Evolutionary conservation across 2,329 filamentous ascomycete genomes (phyloP), one percentile per base, ranked within the genome.

Genomic region (Stromatinia cepivora): DNA sequence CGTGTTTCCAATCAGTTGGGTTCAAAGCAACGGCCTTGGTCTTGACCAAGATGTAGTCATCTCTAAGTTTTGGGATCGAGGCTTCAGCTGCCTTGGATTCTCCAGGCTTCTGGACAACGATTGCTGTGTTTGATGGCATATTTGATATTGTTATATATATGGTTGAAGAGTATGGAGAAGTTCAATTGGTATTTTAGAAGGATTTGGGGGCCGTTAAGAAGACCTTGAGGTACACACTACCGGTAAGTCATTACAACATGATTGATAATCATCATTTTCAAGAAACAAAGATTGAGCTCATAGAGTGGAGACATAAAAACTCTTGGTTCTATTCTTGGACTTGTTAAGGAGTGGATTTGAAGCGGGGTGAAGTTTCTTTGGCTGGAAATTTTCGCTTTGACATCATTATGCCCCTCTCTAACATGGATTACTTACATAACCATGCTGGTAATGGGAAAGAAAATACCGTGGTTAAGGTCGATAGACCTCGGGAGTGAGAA

Each of bases 1-100:
- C 63, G 69, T 78, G 76, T 57, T 78, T 78, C 77, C 77, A 78
- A 71, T 78, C 75, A 5, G 75, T 78, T 8, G 76, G 76, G 67
- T 78, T 78, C 50, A 78, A 56, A 59, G 76, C 76, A 9, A 78
- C 74, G 7, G 75, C 74, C 31, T 75, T 70, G n/a, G 73, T 73
- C 66, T 76, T 77, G 59, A 78, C 66, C 4, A 77, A 46, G n/a
- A 78, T 71, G 53, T 77, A 78, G 53, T 78, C 75, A 69, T 77
- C 75, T 57, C 76, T 71, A n/a, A 78, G 71, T 56, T 72, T 75
- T 11, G 76, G 76, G 25, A 75, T 70, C 3, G 72, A 65, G 34
- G 70, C 74, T 46, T 77, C 75, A 10, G 58, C 66, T n/a, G 71
- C 66, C 15, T 58, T 65, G 28, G 75, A 74, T 53, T 74, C 69